Percentiles rank a stretch among this genome's conserved stretches.
Evolutionary conservation across 306 rosid species (phyloP).

Genomic region (Luffa aegyptiaca): DNA sequence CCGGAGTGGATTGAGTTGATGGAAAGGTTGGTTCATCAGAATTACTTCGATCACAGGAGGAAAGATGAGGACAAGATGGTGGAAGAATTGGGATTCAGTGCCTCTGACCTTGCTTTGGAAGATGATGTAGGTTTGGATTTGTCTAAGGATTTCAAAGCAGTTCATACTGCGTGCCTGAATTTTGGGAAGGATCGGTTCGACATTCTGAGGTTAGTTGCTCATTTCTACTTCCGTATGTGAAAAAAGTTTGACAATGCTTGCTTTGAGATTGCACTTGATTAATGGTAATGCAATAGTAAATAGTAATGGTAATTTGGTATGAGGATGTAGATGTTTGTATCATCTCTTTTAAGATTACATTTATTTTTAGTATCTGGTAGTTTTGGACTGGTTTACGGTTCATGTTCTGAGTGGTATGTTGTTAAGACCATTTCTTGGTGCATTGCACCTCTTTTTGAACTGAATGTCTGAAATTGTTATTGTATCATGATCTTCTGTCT

Average conservation of each 20-base stretch:
- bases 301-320: neutral
- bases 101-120: constrained; percentile 8
- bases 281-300: neutral
- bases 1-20: constrained; percentile 93
- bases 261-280: neutral
- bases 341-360: neutral
- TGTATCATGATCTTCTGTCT: neutral
- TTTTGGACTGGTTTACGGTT: neutral
- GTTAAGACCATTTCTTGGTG: neutral
- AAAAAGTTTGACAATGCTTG: neutral
- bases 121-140: constrained; percentile 38
- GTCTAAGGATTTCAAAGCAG: constrained; percentile 55
- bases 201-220: constrained; percentile 57
- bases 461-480: neutral
- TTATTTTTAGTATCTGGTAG: neutral
- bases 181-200: constrained; percentile 92
- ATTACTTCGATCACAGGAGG: constrained; percentile 78
- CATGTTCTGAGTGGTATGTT: neutral
- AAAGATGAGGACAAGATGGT: constrained; percentile 69
- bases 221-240: neutral
- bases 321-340: neutral
- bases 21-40: constrained; percentile 85
- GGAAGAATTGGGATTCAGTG: constrained; percentile 46
- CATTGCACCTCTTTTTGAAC: neutral
- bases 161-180: constrained; percentile 66